Conservation (phyloP, 1,139 yeast species). For the Yarrowia galli region DNA sequence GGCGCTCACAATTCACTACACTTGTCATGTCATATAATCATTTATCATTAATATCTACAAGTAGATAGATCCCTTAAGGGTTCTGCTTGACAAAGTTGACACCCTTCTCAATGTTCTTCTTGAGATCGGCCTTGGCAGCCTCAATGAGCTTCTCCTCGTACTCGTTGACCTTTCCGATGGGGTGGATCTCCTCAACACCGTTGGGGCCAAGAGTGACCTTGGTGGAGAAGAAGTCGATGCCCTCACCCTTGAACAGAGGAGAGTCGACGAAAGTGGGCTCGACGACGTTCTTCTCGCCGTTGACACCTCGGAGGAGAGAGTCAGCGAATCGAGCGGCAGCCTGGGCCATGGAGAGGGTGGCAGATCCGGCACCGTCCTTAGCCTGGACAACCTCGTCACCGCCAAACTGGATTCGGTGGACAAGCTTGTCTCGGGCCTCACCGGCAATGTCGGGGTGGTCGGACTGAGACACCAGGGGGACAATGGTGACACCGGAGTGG, state of each 20-base stretch:
- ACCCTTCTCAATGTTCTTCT: slow-evolving; percentile 77
- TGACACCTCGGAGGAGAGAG: slow-evolving; percentile 54
- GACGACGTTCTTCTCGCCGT: slow-evolving; percentile 57
- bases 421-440: slow-evolving; percentile 69
- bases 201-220: slow-evolving; percentile 87
- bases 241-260: slow-evolving; percentile 83
- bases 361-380: slow-evolving; percentile 93
- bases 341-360: slow-evolving; percentile 95
- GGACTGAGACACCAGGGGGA: slow-evolving; percentile 77
- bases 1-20: background rate
- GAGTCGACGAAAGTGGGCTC: slow-evolving; percentile 71
- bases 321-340: slow-evolving; percentile 86
- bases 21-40: background rate
- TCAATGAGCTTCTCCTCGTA: slow-evolving; percentile 76
- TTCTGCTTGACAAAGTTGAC: slow-evolving; percentile 59
- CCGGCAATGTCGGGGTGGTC: slow-evolving; percentile 57
- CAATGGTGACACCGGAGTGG: slow-evolving; percentile 95
- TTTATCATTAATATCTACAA: too few species aligned
- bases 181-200: slow-evolving; percentile 83
- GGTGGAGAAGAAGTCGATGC: slow-evolving; percentile 92
- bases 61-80: slow-evolving; percentile 47
- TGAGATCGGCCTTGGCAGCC: slow-evolving; percentile 54
- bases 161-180: slow-evolving; percentile 78
- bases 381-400: slow-evolving; percentile 98
- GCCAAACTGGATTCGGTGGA: slow-evolving; percentile 92